phyloP scores from a whole-genome alignment of 768 basidiomycete genomes.

The Boletellus emodensis region DNA sequence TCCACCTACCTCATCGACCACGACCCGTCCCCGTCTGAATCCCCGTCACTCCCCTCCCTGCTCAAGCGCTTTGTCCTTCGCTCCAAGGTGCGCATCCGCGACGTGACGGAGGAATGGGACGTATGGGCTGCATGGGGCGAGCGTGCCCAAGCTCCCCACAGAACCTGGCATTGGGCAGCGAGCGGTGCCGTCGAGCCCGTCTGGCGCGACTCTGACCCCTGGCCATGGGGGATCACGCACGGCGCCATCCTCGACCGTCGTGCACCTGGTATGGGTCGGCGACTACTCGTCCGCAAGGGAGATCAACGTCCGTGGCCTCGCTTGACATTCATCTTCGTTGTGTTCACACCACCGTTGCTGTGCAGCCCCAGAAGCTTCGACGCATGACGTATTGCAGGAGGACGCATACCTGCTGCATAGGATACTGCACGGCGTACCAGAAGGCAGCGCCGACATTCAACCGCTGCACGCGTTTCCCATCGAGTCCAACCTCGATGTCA shows the following conservation, averaged over 20 bases:
- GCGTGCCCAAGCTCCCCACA: conserved; percentile 35
- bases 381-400: conserved; percentile 48
- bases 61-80: conserved; percentile 85
- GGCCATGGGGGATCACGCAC: conserved; percentile 62
- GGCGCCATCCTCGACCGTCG: conserved; percentile 57
- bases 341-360: conserved; percentile 4
- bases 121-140: conserved; percentile 82
- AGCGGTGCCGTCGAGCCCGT: conserved; percentile 78
- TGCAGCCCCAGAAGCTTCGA: conserved; percentile 50
- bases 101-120: conserved; percentile 74
- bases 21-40: conserved; percentile 57
- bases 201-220: conserved; percentile 49
- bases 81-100: conserved; percentile 80
- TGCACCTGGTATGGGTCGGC: conserved; percentile 73
- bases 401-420: conserved; percentile 76
- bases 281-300: conserved; percentile 67
- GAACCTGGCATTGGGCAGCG: conserved; percentile 51
- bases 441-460: conserved; percentile 73
- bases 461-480: conserved; percentile 84
- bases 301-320: conserved; percentile 60
- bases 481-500: conserved; percentile 91
- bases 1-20: conserved; percentile 68
- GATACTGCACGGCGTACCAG: conserved; percentile 80
- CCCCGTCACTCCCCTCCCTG: conserved; percentile 57
- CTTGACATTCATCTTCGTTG: not conserved